These are phyloP conservation scores for Solanum medicagineum DNA, from an alignment of 257 asterid genomes.

Conservation along the genomic window DNA sequence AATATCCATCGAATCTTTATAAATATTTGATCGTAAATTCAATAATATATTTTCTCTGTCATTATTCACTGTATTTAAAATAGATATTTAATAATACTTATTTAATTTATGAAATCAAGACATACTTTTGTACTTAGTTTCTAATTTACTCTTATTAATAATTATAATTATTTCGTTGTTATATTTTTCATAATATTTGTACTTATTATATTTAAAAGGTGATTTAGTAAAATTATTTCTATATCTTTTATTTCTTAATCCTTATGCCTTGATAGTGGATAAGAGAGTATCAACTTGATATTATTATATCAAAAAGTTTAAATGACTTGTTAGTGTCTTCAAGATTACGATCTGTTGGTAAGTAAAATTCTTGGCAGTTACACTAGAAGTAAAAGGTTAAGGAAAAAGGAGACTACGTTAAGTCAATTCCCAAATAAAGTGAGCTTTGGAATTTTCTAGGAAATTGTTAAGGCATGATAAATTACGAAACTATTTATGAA, in stretches of 20 bases:
- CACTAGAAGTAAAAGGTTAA: not conserved
- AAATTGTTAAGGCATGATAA: conserved; percentile 4
- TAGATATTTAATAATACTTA: too few species aligned
- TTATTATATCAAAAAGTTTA: not conserved
- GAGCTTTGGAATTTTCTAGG: not conserved
- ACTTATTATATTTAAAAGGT: too few species aligned
- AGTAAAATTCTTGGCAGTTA: not conserved
- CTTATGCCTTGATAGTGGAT: too few species aligned
- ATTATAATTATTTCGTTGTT: too few species aligned
- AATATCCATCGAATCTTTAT: not conserved
- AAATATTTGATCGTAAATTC: not conserved
- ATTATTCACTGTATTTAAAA: too few species aligned
- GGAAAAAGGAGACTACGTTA: not conserved
- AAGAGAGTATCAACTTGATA: not conserved
- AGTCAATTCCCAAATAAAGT: not conserved
- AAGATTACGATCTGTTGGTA: not conserved
- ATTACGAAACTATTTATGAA: not conserved
- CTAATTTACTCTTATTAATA: too few species aligned
- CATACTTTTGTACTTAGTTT: too few species aligned
- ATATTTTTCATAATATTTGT: too few species aligned
- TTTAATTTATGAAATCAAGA: too few species aligned
- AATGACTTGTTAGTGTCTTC: not conserved
- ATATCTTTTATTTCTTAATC: too few species aligned
- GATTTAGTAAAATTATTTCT: too few species aligned
- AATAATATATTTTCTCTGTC: not conserved